Base-by-base conservation (phyloP, 2,329 filamentous ascomycete species). In the Exophiala dermatitidis region DNA sequence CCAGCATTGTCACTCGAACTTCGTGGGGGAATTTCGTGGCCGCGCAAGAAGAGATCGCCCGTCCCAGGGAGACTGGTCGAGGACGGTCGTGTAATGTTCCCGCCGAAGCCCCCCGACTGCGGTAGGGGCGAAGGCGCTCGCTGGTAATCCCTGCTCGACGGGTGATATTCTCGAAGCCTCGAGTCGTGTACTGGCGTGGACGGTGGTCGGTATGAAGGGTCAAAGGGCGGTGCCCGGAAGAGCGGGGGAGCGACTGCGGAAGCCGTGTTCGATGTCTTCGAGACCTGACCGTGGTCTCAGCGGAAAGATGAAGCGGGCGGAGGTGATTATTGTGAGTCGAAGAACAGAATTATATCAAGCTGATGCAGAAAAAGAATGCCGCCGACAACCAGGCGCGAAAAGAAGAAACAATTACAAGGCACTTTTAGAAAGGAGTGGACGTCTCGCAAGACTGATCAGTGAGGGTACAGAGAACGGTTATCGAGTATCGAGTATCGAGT, bases 221-320 rank as follows among this genome's bases (percentile, higher is more conserved):
- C 78, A 68, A 79, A 74, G 74, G 78, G 75, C 73, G 78, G 75
- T 61, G 79, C 77, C 76, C 77, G 73, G 65, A 79, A 81, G 54
- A 81, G 72, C 66, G 80, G 71, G 65, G 76, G 75, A 71, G 77
- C 78, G 69, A 82, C 76, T 66, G 78, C 77, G 70, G 77, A 82
- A 72, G 79, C 75, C 75, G 76, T 79, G 64, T 58, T 70, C 64
- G 64, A 64, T 67, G 64, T 67, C 63, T 61, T 59, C 61, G 61
- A 63, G 64, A 63, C 60, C 57, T 48, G 34, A 48, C 50, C 47
- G 53, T 54, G 53, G 59, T 60, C 61, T 63, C 60, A 45, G 44
- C 59, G 57, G 54, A 29, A 34, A 43, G 28, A 19, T 2, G 19
- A 19, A 19, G 2, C 2, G 19, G 38, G 38, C 7, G n/a, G 36